Evolutionary conservation across 805 yeast genomes (phyloP), one percentile per base, ranked within the genome.

Genomic region (Saccharomycopsis sp.): DNA sequence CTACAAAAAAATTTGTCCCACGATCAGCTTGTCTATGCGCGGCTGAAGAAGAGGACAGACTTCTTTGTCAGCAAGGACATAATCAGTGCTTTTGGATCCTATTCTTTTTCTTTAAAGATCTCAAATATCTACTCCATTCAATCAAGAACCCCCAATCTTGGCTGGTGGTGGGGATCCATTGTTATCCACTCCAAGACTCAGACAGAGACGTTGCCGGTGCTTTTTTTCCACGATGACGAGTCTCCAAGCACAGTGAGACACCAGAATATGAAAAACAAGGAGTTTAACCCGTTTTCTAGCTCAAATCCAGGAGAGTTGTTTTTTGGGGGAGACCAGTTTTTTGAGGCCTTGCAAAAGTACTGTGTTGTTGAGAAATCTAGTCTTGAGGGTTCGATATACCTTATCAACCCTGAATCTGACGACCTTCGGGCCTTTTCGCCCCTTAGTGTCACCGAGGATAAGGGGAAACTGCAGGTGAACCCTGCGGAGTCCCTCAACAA

Each of bases 191-290:
- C 92, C 1, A 80, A 80, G 62, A 61, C 64, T 18, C 62, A 62
- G 16, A 73, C 57, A 21, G 68, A 71, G 34, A 81, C 83, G 50
- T 71, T 90, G 16, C 98, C 98, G 0, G 85, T 91, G 2, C 66
- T 94, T 47, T 94, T 91, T 70, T 91, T 94, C 74, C 99, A 94
- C 70, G 99, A 94, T 67, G 87, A 88, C 57, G 91, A 88, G 64
- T 81, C 86, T 37, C 85, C 89, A 4, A 86, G 92, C 47, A 89
- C 96, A 0, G 73, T 79, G 53, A 71, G 78, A 60, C 85, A 81
- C 62, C 86, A 83, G 62, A 78, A 80, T 54, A 67, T 80, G 55
- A 78, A 84, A 55, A 82, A 80, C 63, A 81, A 81, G 65, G 73
- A 79, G 14, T 90, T 91, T 68, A 88, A 87, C 59, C 91, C 96